phyloP scores from a whole-genome alignment of 495 filamentous ascomycete genomes.

The Paragyromitra xinjiangensis region DNA sequence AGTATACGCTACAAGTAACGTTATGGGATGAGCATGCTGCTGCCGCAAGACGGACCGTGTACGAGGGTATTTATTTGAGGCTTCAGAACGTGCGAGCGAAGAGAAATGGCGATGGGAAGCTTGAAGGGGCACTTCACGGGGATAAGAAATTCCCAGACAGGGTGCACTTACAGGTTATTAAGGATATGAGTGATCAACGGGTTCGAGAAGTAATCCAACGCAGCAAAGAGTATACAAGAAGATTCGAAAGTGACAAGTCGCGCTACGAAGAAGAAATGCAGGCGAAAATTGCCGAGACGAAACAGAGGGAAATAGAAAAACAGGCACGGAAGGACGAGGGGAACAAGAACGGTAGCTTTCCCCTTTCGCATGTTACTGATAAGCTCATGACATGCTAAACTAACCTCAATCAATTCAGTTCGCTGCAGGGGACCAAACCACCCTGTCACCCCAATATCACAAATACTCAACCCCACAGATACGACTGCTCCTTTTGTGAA shows the following conservation, averaged over 20 bases:
- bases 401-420: slow-evolving; percentile 54
- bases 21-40: slow-evolving; percentile 74
- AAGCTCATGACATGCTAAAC: background rate
- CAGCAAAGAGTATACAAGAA: slow-evolving; percentile 69
- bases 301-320: slow-evolving; percentile 54
- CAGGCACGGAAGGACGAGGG: slow-evolving; percentile 48
- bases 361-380: slow-evolving; percentile 2
- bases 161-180: slow-evolving; percentile 65
- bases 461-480: slow-evolving; percentile 62
- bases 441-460: slow-evolving; percentile 61
- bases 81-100: slow-evolving; percentile 80
- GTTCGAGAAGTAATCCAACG: slow-evolving; percentile 71
- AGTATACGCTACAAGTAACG: slow-evolving; percentile 75
- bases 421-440: slow-evolving; percentile 62
- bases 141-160: slow-evolving; percentile 66
- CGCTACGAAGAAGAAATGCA: slow-evolving; percentile 58
- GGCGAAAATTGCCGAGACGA: slow-evolving; percentile 53
- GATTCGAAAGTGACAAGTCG: slow-evolving; percentile 63
- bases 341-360: slow-evolving; percentile 57
- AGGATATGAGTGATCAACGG: slow-evolving; percentile 62
- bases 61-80: slow-evolving; percentile 67
- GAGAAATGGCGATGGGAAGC: slow-evolving; percentile 62
- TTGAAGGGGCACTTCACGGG: slow-evolving; percentile 78
- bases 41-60: slow-evolving; percentile 66
- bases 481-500: slow-evolving; percentile 61